Conservation (phyloP, 2,329 filamentous ascomycete species). For the Aspergillus aculeatinus region DNA sequence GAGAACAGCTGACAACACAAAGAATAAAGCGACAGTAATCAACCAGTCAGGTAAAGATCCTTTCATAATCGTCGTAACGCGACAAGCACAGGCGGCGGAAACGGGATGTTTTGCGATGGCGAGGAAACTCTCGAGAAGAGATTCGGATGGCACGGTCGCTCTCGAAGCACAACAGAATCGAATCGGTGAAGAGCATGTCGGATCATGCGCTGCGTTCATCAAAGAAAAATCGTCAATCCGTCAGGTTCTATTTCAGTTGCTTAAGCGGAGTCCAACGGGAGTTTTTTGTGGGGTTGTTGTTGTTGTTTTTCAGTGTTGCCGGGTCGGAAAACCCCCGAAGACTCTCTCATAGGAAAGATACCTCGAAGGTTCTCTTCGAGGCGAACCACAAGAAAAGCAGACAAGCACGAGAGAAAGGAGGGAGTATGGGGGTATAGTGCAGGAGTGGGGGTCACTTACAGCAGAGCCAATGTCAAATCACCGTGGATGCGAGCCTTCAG, state of each 20-base stretch:
- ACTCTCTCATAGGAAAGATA: not conserved
- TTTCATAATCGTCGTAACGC: not conserved
- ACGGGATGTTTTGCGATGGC: not conserved
- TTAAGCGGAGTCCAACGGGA: not conserved
- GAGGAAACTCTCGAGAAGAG: not conserved
- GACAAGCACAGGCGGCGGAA: not conserved
- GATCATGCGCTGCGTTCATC: not conserved
- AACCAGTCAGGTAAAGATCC: not conserved
- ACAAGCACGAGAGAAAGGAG: not conserved
- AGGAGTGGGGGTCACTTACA: constrained; percentile 55
- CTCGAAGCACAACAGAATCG: not conserved
- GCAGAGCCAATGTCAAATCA: constrained; percentile 74
- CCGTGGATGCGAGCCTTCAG: constrained; percentile 83
- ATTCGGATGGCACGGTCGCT: not conserved
- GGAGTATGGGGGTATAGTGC: not conserved
- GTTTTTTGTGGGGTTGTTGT: not conserved
- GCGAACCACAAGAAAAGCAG: not conserved
- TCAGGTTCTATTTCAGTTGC: not conserved
- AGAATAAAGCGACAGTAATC: not conserved
- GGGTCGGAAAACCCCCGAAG: not conserved
- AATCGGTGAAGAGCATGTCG: not conserved
- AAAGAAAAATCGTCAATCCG: not conserved
- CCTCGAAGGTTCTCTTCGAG: not conserved
- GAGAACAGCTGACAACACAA: not conserved
- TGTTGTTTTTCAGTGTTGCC: not conserved